Evolutionary conservation across 768 basidiomycete genomes (phyloP).

Genomic region (Suillus subalutaceus): DNA sequence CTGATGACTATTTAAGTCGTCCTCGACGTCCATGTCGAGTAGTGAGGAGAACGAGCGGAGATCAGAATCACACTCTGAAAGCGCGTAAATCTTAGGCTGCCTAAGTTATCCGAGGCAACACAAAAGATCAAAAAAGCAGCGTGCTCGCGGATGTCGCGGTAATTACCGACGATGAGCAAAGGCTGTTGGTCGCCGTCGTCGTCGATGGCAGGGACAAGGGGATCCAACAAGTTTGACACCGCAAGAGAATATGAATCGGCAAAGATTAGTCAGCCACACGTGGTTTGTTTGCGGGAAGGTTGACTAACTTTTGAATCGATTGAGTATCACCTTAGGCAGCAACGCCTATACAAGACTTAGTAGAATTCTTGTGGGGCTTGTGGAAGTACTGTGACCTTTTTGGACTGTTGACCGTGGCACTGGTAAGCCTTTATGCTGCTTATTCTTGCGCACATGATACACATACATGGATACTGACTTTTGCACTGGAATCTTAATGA

Average conservation of each 20-base stretch:
- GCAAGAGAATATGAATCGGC: slow-evolving; percentile 21
- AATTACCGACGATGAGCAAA: slow-evolving; percentile 34
- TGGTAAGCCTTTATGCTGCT: background rate
- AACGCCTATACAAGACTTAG: background rate
- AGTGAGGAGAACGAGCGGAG: slow-evolving; percentile 18
- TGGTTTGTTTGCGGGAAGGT: slow-evolving; percentile 15
- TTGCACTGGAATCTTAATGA: background rate
- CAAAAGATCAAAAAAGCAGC: slow-evolving; percentile 4
- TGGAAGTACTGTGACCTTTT: background rate
- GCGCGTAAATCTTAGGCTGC: slow-evolving; percentile 19
- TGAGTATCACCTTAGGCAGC: background rate
- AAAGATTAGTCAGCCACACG: slow-evolving; percentile 33
- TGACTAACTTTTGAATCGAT: slow-evolving; percentile 1
- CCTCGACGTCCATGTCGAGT: slow-evolving; percentile 33
- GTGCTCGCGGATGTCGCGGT: slow-evolving; percentile 17
- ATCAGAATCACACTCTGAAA: slow-evolving; percentile 27
- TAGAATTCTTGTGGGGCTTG: background rate
- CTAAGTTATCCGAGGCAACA: slow-evolving; percentile 10
- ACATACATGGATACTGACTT: background rate
- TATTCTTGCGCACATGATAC: background rate
- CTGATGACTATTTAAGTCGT: slow-evolving; percentile 32
- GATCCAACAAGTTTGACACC: slow-evolving; percentile 34
- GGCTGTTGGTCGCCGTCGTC: slow-evolving; percentile 28
- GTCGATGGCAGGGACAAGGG: slow-evolving; percentile 42
- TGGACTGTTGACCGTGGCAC: background rate